Conservation (phyloP, 2,329 filamentous ascomycete genomes). For the Clonostachys chloroleuca region DNA sequence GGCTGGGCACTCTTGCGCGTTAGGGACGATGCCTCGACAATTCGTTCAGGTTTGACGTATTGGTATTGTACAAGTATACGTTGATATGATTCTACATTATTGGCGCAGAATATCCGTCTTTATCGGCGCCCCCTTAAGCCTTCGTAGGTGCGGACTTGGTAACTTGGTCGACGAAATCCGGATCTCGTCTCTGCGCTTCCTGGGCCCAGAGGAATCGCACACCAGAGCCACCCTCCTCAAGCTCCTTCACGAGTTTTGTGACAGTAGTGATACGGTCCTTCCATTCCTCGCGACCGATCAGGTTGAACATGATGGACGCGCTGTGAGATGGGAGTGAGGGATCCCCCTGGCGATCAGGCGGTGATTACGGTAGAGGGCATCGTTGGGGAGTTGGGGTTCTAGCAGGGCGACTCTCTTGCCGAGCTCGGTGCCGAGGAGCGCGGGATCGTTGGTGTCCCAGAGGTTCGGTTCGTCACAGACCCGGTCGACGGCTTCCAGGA, state of each 20-base stretch:
- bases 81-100: too few relatives aligned
- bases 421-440: background rate
- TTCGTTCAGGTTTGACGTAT: too few relatives aligned
- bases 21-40: background rate
- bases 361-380: background rate
- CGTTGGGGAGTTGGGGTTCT: background rate
- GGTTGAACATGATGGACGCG: conserved; percentile 18
- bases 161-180: conserved; percentile 4
- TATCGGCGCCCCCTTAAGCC: too few relatives aligned
- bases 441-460: background rate
- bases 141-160: background rate
- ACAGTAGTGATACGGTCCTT: conserved; percentile 8
- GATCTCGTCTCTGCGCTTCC: background rate
- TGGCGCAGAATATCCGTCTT: too few relatives aligned
- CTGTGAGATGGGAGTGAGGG: conserved; percentile 17
- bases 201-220: background rate
- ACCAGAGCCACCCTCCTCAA: background rate
- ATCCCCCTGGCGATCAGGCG: conserved; percentile 5
- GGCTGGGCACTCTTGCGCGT: background rate
- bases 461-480: conserved; percentile 4
- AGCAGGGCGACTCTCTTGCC: background rate
- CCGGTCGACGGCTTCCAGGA: conserved; percentile 16
- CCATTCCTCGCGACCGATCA: conserved; percentile 30
- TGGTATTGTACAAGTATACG: too few relatives aligned
- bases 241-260: background rate